Evolutionary conservation across 2,329 filamentous ascomycete species (phyloP), one percentile per base, ranked within the genome.

Genomic region (Stachybotrys elegans): DNA sequence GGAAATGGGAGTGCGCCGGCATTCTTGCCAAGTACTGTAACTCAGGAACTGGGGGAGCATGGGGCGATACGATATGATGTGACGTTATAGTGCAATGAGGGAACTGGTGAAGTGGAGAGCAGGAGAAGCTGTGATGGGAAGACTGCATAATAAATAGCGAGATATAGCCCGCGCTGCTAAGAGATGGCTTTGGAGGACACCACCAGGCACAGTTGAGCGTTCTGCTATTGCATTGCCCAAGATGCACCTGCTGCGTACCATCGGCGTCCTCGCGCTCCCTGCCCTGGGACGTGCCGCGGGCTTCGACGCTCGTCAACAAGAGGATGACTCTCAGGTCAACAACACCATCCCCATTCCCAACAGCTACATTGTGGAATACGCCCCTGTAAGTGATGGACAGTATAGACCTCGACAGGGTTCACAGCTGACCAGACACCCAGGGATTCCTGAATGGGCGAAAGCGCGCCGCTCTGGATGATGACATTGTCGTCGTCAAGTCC

Each of bases 401-500:
- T n/a, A 5, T 16, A 32, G 14, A 6, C 6, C 5, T 32, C 29
- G 29, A 5, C 5, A 13, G 14, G 17, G 17, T 19, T 36, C 14
- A 32, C 14, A 16, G 17, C 12, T 32, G 11, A 32, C 29, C 29
- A 32, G 17, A 5, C 12, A 6, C 29, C 14, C 14, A 16, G 29
- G 29, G 5, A 13, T 12, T 12, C 14, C 29, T 13, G 5, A n/a
- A 16, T 12, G 29, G 14, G 5, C 29, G 29, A 6, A 13, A n/a
- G 29, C 14, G 29, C 12, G 14, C 29, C 5, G 5, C 6, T 32
- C 14, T n/a, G 6, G 36, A 17, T 17, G 12, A 42, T n/a, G 43
- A 29, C 20, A 46, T 49, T 22, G 22, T 41, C 22, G 41, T 47
- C 21, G 22, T 43, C 25, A 34, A 41, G 16, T 35, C 44, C n/a